Conservation (phyloP, 2,329 filamentous ascomycete genomes). For the Penicillium occitanis region DNA sequence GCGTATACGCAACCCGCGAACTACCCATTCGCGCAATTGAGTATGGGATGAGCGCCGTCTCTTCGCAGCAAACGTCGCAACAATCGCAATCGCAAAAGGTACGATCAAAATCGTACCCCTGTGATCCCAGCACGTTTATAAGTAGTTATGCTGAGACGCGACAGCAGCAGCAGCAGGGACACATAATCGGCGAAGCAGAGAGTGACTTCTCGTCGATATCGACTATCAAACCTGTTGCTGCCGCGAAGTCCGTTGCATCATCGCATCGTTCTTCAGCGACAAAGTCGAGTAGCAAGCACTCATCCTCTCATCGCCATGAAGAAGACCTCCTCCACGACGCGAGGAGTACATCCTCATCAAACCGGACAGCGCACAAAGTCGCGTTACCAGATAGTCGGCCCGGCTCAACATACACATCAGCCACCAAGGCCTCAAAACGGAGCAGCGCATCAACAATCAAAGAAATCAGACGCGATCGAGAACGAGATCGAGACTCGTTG, state of each 20-base stretch:
- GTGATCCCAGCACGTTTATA: conserved; percentile 42
- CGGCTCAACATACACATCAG: conserved; percentile 30
- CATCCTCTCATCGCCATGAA: neutral
- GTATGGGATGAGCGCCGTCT: conserved; percentile 27
- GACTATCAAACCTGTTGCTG: conserved; percentile 33
- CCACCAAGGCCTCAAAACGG: conserved; percentile 14
- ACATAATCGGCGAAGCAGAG: conserved; percentile 25
- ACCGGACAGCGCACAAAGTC: conserved; percentile 38
- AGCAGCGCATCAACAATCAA: conserved; percentile 16
- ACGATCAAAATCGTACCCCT: conserved; percentile 29
- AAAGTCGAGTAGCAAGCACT: neutral
- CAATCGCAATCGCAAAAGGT: conserved; percentile 23
- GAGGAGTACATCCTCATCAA: conserved; percentile 30
- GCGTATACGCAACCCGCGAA: conserved; percentile 38
- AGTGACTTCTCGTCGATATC: conserved; percentile 39
- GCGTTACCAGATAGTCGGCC: conserved; percentile 37
- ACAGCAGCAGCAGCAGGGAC: conserved; percentile 14
- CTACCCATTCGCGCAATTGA: conserved; percentile 43
- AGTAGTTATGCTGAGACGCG: conserved; percentile 42
- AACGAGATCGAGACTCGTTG: neutral
- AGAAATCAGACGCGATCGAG: conserved; percentile 22
- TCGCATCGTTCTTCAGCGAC: neutral
- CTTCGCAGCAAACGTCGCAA: neutral
- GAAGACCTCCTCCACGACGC: neutral
- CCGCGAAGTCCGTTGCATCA: conserved; percentile 27